Conservation (phyloP, 345 rosid species). For the Isatis tinctoria region DNA sequence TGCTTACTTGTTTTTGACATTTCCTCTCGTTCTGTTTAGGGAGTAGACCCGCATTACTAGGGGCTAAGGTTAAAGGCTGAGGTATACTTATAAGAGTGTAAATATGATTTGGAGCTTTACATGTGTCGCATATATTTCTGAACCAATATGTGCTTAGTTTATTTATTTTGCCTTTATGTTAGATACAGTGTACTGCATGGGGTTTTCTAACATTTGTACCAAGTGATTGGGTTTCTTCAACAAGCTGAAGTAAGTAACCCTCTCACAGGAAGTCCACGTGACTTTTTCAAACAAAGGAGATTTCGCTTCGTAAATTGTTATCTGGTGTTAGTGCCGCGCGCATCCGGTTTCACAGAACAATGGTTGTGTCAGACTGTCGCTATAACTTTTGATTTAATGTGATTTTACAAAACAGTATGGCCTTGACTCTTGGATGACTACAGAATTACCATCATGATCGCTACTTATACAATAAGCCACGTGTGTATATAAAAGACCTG, state of each 20-base stretch:
- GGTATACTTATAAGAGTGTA: background rate
- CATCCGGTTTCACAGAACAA: background rate
- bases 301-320: background rate
- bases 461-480: background rate
- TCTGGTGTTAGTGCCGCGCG: background rate
- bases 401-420: background rate
- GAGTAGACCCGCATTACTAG: background rate
- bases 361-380: background rate
- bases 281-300: background rate
- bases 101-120: background rate
- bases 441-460: background rate
- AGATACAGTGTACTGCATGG: background rate
- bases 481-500: background rate
- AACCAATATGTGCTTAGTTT: background rate
- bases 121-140: background rate
- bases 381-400: background rate
- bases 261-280: background rate
- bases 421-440: background rate
- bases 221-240: background rate
- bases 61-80: background rate
- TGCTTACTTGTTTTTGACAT: background rate
- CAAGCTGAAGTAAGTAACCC: background rate
- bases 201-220: background rate
- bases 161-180: background rate
- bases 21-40: background rate